Percentiles rank a stretch among this genome's conserved stretches.
These are phyloP conservation scores for Talaromyces thailandensis DNA, from an alignment of 495 filamentous ascomycete species.

Conservation along the genomic window DNA sequence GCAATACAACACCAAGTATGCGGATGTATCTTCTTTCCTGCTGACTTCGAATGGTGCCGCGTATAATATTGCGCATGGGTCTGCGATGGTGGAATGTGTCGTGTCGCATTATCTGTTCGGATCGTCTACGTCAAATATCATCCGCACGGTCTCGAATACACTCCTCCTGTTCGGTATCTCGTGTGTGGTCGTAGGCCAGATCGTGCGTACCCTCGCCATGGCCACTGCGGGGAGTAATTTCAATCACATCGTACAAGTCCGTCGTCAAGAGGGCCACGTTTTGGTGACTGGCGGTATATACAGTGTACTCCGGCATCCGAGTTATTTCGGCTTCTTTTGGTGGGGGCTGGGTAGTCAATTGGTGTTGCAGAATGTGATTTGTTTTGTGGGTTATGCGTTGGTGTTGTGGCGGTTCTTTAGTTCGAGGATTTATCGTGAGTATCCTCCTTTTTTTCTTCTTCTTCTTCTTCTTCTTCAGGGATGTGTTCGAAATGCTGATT, in stretches of 20 bases:
- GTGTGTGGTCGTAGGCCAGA: slow-evolving; percentile 64
- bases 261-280: slow-evolving; percentile 55
- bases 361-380: slow-evolving; percentile 74
- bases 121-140: neutral
- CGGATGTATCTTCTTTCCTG: slow-evolving; percentile 66
- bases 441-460: slow-evolving; percentile 3
- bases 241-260: slow-evolving; percentile 74
- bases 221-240: slow-evolving; percentile 82
- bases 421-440: slow-evolving; percentile 56
- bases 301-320: slow-evolving; percentile 63
- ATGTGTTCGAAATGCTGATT: neutral
- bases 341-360: slow-evolving; percentile 94
- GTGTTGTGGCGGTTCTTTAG: slow-evolving; percentile 83
- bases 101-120: slow-evolving; percentile 39
- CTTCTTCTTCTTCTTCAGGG: too few relatives aligned
- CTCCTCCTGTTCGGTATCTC: slow-evolving; percentile 49
- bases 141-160: neutral
- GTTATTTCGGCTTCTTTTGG: slow-evolving; percentile 97
- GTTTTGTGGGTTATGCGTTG: slow-evolving; percentile 60
- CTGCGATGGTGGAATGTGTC: slow-evolving; percentile 63
- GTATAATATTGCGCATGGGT: slow-evolving; percentile 74
- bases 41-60: slow-evolving; percentile 76
- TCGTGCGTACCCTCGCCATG: slow-evolving; percentile 71
- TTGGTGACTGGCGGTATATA: slow-evolving; percentile 72
- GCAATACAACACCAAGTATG: slow-evolving; percentile 65